Conservation (phyloP, 2,329 filamentous ascomycete species). For the Colletotrichum euphorbiae region DNA sequence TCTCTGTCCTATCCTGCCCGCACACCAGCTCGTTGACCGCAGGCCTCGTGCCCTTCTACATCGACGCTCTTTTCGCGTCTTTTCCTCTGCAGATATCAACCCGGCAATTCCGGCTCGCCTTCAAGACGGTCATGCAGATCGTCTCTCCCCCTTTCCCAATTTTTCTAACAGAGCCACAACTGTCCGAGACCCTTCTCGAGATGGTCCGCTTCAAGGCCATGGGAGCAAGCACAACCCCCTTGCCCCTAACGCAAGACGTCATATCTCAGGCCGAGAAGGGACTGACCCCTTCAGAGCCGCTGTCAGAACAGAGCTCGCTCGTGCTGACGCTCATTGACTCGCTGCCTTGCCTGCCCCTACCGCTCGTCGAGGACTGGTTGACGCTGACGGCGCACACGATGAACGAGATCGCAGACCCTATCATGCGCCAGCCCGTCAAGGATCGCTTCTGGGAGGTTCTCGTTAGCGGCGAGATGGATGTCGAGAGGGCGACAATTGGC, state of each 20-base stretch:
- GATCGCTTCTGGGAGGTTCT: constrained; percentile 84
- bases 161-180: constrained; percentile 76
- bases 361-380: constrained; percentile 83
- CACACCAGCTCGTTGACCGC: constrained; percentile 79
- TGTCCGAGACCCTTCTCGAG: constrained; percentile 86
- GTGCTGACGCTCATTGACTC: constrained; percentile 83
- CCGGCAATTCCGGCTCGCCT: constrained; percentile 88
- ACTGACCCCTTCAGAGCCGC: constrained; percentile 44
- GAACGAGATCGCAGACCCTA: constrained; percentile 70
- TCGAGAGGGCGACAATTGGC: constrained; percentile 81
- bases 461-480: constrained; percentile 86
- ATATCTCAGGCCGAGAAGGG: constrained; percentile 43
- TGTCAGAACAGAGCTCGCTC: constrained; percentile 85
- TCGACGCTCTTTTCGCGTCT: constrained; percentile 81
- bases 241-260: constrained; percentile 55
- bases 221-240: constrained; percentile 57
- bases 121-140: constrained; percentile 86
- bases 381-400: constrained; percentile 76
- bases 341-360: constrained; percentile 77
- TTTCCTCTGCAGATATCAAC: constrained; percentile 84
- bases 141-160: constrained; percentile 83
- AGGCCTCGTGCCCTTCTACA: constrained; percentile 82
- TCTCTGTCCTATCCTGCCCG: constrained; percentile 84
- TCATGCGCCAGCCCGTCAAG: constrained; percentile 73
- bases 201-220: constrained; percentile 76